Evolutionary conservation across 257 asterid species (phyloP), one percentile per base, ranked within the genome.

Genomic region (Haberlea rhodopensis): DNA sequence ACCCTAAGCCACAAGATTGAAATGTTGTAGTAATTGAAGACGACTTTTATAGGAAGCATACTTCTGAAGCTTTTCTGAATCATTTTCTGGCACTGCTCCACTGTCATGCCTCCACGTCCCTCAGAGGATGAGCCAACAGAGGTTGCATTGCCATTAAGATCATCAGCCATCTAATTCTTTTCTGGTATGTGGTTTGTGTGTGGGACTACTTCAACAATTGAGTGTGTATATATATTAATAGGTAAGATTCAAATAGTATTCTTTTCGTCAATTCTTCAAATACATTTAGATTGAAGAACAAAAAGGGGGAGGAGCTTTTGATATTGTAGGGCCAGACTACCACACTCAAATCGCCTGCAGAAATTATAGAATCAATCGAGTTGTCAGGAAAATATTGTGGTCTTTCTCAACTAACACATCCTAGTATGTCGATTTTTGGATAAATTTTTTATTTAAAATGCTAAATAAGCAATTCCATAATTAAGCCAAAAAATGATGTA

Each of bases 11-110:
- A 78, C 22, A 20, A 27, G 49, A 53, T 45, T 10, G 26, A 68
- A 22, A 64, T 16, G 43, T 40, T 25, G 16, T 40, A 52, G 31
- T 16, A 24, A 31, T 1, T 3, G 25, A 20, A 26, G 2, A 13
- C 6, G 6, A 54, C 3, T 54, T 29, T 11, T 10, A 23, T 48
- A 27, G 21, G 25, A 5, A 18, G 61, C 53, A 40, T 75, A 84
- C 95, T 87, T 83, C 78, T 79, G 69, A 88, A 80, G 69, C 94
- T 83, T 72, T 74, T 74, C 48, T 57, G 76, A 57, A 91, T 88
- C 96, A 84, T 84, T 45, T 68, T 70, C 69, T 84, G 57, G 74
- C 95, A 87, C 63, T 89, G 86, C 20, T 71, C 77, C 62, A 76
- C 73, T 6, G 94, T 62, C 74, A 80, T 27, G 57, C 94, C 89